These are phyloP conservation scores for Magnolia changhungtana DNA, from an alignment of 164 flowering plant species.

Conservation along the genomic window DNA sequence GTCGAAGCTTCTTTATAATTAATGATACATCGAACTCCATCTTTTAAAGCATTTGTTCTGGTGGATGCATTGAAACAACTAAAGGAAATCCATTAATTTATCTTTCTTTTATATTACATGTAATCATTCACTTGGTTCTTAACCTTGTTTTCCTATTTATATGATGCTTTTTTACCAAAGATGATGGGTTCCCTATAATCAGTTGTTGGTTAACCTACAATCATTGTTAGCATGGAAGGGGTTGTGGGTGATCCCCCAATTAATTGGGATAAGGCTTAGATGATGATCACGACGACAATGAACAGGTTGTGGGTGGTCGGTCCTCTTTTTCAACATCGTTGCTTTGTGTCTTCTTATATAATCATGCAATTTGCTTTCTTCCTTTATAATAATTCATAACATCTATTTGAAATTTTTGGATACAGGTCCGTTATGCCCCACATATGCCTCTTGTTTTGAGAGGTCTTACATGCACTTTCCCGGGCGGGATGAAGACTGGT, in stretches of 20 bases:
- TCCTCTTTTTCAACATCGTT: not conserved
- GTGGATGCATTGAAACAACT: not conserved
- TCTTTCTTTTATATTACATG: too few species aligned
- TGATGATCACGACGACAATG: not conserved
- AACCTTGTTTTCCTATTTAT: too few species aligned
- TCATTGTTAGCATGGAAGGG: too few species aligned
- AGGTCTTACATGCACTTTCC: slow-evolving; percentile 35
- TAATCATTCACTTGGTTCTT: too few species aligned
- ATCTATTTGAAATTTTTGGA: not conserved
- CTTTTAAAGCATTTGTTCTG: not conserved
- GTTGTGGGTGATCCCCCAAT: too few species aligned
- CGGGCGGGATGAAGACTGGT: slow-evolving; percentile 37
- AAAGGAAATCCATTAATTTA: not conserved
- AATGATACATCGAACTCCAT: not conserved
- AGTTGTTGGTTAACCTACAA: too few species aligned
- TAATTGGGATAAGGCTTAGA: too few species aligned
- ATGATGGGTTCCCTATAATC: too few species aligned
- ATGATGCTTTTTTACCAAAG: too few species aligned
- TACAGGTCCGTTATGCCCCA: slow-evolving; percentile 41
- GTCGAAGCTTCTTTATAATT: too few species aligned
- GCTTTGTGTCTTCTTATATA: not conserved
- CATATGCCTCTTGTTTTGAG: slow-evolving; percentile 39
- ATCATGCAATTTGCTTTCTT: too few species aligned
- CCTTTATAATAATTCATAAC: not conserved
- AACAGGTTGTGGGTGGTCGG: not conserved